A percentile compares a stretch with the other conserved stretches of the same genome.
Evolutionary conservation across 2,329 filamentous ascomycete species (phyloP).

Genomic region (Colletotrichum sp.): DNA sequence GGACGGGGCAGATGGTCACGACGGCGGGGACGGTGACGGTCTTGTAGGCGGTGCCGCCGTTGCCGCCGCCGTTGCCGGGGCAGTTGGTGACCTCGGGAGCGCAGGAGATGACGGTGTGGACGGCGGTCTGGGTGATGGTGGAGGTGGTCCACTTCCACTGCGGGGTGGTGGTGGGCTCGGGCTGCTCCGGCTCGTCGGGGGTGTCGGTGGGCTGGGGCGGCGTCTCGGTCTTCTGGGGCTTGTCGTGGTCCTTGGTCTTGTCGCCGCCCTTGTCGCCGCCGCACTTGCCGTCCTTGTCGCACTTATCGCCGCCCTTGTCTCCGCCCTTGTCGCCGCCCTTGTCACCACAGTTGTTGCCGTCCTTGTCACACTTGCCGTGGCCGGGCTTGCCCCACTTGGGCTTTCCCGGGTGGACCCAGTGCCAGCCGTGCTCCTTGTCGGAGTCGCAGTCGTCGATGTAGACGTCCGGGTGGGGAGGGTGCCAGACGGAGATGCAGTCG

Average conservation of each 20-base stretch:
- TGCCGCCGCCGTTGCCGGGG: slow-evolving; percentile 33
- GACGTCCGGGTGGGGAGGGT: slow-evolving; percentile 39
- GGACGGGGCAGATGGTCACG: slow-evolving; percentile 50
- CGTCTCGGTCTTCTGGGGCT: background rate
- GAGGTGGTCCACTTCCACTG: slow-evolving; percentile 43
- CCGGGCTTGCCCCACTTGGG: slow-evolving; percentile 13
- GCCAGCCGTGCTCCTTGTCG: slow-evolving; percentile 34
- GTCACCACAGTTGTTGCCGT: background rate
- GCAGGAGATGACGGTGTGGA: slow-evolving; percentile 45
- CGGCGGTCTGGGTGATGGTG: slow-evolving; percentile 43
- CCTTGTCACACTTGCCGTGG: slow-evolving; percentile 10
- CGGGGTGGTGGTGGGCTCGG: slow-evolving; percentile 22
- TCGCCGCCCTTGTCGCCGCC: background rate
- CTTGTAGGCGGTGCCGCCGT: slow-evolving; percentile 33
- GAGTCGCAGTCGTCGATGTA: slow-evolving; percentile 41
- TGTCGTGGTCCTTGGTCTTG: background rate
- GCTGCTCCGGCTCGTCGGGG: background rate
- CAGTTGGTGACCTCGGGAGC: slow-evolving; percentile 36
- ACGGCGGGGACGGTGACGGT: slow-evolving; percentile 43
- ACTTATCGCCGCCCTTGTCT: background rate
- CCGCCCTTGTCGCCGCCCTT: background rate
- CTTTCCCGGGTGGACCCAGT: slow-evolving; percentile 38
- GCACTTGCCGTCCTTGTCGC: background rate
- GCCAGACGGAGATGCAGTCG: slow-evolving; percentile 36
- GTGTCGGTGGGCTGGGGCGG: background rate